Evolutionary conservation across 2,329 filamentous ascomycete genomes (phyloP), one percentile per base, ranked within the genome.

Genomic region (Pestalotiopsis sp.): DNA sequence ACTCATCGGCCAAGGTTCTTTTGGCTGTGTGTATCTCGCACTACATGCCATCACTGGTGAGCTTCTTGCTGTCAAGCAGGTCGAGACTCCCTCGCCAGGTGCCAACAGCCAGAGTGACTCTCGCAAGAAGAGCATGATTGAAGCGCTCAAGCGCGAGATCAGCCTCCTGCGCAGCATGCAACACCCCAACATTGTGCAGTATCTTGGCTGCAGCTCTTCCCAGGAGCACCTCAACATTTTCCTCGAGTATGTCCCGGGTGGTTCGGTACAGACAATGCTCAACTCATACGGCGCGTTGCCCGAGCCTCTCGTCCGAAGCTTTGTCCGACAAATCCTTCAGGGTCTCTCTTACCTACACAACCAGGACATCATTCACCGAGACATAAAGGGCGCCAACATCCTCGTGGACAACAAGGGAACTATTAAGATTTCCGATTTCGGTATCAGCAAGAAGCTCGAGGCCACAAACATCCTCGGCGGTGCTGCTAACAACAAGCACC

Each of bases 401-500:
- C 90, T 99, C 4, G 96, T 99, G 68, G 96, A 99, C 84, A 98
- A 98, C 85, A 98, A 98, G 82, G 96, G 96, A 69, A 95, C 94
- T 7, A 97, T 99, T 83, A 99, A 99, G 84, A 99, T 99, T 73
- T 98, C 95, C 9, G 96, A 99, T 85, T 99, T 99, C 75, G 96
- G 96, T 78, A 98, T 99, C 78, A 97, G 93, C 70, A 99, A 99
- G 86, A 97, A 97, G 80, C 92, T 98, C 56, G 95, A 98, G 81
- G 94, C 94, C 14, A 92, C 94, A 68, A 96, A 95, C 70, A 89
- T 98, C 59, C 89, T 97, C 61, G 90, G 80, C 77, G 91, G 86
- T 74, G 91, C 85, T 77, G 88, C 86, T 76, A 91, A 90, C 81
- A 90, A 87, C 80, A 91, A 90, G 79, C 86, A 92, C 76, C 85